Evolutionary conservation across 2,329 filamentous ascomycete species (phyloP).

Genomic region (Chaetomium sp.): DNA sequence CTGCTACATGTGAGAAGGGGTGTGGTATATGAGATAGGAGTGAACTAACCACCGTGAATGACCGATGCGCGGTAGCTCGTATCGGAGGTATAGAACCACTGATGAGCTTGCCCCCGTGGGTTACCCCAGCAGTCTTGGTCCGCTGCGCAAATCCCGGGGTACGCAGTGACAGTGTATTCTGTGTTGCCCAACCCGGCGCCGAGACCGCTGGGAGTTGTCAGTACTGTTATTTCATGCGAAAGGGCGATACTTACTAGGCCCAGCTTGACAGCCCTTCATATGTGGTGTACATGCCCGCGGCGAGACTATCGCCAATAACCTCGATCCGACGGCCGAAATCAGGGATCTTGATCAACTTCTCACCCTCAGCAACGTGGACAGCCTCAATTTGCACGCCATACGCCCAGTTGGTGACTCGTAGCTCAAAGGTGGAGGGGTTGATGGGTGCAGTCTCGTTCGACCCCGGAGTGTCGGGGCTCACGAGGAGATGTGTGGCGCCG

Average conservation of each 20-base stretch:
- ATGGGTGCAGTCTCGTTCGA: constrained; percentile 38
- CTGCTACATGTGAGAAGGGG: constrained; percentile 17
- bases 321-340: constrained; percentile 34
- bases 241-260: constrained; percentile 33
- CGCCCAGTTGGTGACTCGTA: constrained; percentile 56
- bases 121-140: constrained; percentile 52
- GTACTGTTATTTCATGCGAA: background rate
- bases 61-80: constrained; percentile 40
- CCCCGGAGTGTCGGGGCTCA: constrained; percentile 39
- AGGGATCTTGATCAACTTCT: constrained; percentile 39
- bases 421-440: constrained; percentile 45
- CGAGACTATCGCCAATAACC: constrained; percentile 44
- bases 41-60: constrained; percentile 37
- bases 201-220: constrained; percentile 32
- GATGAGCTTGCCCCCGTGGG: constrained; percentile 43
- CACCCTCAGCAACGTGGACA: constrained; percentile 41
- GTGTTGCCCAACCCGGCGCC: constrained; percentile 51
- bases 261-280: constrained; percentile 53
- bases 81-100: constrained; percentile 53
- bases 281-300: constrained; percentile 50
- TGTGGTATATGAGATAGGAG: background rate
- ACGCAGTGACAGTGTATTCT: constrained; percentile 52
- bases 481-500: constrained; percentile 49
- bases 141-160: constrained; percentile 51
- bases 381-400: constrained; percentile 51